Evolutionary conservation across 2,329 filamentous ascomycete genomes (phyloP).

Genomic region (Neofusicoccum sp.): DNA sequence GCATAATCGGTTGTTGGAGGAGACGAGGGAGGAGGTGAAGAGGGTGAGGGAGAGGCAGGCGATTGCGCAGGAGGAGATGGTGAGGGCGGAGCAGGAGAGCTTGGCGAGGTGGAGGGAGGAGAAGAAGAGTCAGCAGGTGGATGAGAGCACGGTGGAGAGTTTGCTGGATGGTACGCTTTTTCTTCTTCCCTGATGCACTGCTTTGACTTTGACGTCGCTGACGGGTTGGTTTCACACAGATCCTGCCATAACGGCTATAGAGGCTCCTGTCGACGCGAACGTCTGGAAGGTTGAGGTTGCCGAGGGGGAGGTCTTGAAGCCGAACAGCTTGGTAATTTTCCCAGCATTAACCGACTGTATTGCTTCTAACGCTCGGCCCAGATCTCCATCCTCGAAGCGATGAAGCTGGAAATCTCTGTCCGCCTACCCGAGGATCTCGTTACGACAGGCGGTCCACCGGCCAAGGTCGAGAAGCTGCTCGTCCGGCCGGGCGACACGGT

Average conservation of each 20-base stretch:
- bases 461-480: conserved; percentile 42
- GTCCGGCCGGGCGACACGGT: conserved; percentile 43
- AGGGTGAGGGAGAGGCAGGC: conserved; percentile 47
- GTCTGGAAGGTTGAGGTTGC: conserved; percentile 46
- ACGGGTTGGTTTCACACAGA: conserved; percentile 20
- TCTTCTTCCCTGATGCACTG: background rate
- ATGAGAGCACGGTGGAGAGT: conserved; percentile 49
- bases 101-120: conserved; percentile 44
- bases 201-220: conserved; percentile 19
- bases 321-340: conserved; percentile 34
- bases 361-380: too few relatives aligned
- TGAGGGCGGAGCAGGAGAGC: conserved; percentile 47
- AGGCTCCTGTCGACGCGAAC: conserved; percentile 47
- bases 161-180: conserved; percentile 45
- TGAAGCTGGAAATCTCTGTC: conserved; percentile 49
- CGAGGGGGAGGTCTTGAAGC: conserved; percentile 36
- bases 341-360: too few relatives aligned
- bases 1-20: conserved; percentile 50
- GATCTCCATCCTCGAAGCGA: conserved; percentile 46
- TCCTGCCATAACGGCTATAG: conserved; percentile 36
- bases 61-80: conserved; percentile 49
- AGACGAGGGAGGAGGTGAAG: conserved; percentile 49
- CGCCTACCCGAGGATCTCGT: conserved; percentile 35
- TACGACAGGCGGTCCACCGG: conserved; percentile 8
- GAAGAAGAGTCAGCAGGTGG: conserved; percentile 44